phyloP scores from a whole-genome alignment of 805 yeast genomes.

The Cyberlindnera subsufficiens region DNA sequence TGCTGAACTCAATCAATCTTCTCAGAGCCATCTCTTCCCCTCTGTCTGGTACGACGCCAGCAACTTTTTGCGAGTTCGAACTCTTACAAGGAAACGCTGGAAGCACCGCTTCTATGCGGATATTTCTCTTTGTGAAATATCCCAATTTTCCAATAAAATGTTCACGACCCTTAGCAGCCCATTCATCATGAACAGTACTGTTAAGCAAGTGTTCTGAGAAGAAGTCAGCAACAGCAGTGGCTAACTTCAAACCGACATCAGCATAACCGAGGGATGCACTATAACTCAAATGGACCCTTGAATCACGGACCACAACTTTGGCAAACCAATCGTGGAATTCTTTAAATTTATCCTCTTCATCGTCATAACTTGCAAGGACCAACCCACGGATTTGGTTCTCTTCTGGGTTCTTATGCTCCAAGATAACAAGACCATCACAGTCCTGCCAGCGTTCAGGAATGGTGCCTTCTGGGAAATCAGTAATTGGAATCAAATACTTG shows the following conservation, averaged over 20 bases:
- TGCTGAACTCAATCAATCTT: slow-evolving; percentile 30
- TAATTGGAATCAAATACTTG: slow-evolving; percentile 2
- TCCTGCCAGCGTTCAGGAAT: slow-evolving; percentile 12
- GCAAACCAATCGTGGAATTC: slow-evolving; percentile 32
- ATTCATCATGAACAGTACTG: slow-evolving; percentile 38
- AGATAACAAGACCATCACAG: slow-evolving; percentile 23
- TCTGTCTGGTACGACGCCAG: slow-evolving; percentile 44
- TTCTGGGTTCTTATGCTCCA: slow-evolving; percentile 29
- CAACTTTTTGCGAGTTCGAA: slow-evolving; percentile 49
- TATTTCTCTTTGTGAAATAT: slow-evolving; percentile 43
- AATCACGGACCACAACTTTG: slow-evolving; percentile 29
- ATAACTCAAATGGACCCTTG: slow-evolving; percentile 25
- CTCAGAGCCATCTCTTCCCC: slow-evolving; percentile 42
- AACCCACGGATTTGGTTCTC: slow-evolving; percentile 31
- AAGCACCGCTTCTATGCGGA: slow-evolving; percentile 47
- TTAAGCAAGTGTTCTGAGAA: slow-evolving; percentile 45
- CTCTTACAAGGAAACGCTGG: slow-evolving; percentile 67
- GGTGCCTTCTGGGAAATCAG: slow-evolving; percentile 2
- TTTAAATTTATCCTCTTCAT: slow-evolving; percentile 14
- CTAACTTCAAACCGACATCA: slow-evolving; percentile 14
- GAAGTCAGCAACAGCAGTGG: slow-evolving; percentile 31
- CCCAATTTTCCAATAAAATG: slow-evolving; percentile 36
- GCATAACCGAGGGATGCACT: slow-evolving; percentile 5
- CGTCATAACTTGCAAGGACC: slow-evolving; percentile 28
- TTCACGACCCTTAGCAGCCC: slow-evolving; percentile 41